Conservation (phyloP, 139 green algal species). For the Coccomyxa sp. region DNA sequence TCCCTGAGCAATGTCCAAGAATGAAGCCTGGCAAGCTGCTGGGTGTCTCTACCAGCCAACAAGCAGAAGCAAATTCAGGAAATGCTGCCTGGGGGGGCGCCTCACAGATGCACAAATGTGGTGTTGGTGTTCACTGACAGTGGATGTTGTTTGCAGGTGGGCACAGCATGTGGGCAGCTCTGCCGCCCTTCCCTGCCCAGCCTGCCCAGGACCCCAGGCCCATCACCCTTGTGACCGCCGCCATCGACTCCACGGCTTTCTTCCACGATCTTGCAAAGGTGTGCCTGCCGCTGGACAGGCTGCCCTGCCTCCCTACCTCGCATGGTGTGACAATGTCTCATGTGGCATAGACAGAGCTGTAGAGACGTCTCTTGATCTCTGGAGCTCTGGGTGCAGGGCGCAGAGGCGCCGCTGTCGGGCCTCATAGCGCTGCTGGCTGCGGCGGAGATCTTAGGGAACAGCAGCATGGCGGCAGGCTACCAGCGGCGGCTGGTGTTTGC, state of each 20-base stretch:
- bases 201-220: not conserved
- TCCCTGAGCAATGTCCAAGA: too few relatives aligned
- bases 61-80: too few relatives aligned
- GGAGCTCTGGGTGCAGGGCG: constrained; percentile 34
- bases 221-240: constrained; percentile 50
- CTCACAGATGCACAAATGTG: too few relatives aligned
- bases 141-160: too few relatives aligned
- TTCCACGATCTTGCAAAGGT: constrained; percentile 56
- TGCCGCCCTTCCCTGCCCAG: constrained; percentile 42
- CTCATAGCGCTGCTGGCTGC: constrained; percentile 67
- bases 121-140: too few relatives aligned
- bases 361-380: not conserved
- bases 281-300: not conserved
- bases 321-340: not conserved
- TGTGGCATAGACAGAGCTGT: not conserved
- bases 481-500: constrained; percentile 52
- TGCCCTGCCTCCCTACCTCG: not conserved
- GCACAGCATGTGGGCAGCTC: constrained; percentile 62
- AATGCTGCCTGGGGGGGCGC: too few relatives aligned
- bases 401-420: constrained; percentile 54
- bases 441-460: constrained; percentile 42
- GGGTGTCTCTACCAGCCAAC: too few relatives aligned
- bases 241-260: constrained; percentile 44
- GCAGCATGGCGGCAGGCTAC: constrained; percentile 17
- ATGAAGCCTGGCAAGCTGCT: too few relatives aligned